phyloP scores from a whole-genome alignment of 768 basidiomycete species.

The Termitomyces sp. region DNA sequence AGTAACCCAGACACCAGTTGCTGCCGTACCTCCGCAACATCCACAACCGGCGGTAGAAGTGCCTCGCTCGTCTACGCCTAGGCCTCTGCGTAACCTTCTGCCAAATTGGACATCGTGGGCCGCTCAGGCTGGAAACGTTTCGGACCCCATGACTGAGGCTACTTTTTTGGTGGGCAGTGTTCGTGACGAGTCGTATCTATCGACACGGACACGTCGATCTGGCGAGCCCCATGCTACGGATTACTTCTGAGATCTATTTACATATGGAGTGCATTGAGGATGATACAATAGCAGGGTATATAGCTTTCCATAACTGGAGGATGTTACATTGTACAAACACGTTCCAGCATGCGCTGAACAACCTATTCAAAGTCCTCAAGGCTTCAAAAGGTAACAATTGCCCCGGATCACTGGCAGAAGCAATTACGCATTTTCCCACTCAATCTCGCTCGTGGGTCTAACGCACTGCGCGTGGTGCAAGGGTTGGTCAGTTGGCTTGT shows the following conservation, averaged over 20 bases:
- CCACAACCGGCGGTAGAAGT: slow-evolving; percentile 8
- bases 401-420: not conserved
- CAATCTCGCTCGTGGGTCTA: no score
- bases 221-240: slow-evolving; percentile 19
- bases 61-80: slow-evolving; percentile 7
- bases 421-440: not conserved
- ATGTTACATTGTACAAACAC: not conserved
- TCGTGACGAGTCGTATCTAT: slow-evolving; percentile 27
- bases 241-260: slow-evolving; percentile 17
- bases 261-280: not conserved
- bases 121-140: slow-evolving; percentile 17
- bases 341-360: no score
- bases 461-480: no score
- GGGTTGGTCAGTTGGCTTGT: not conserved
- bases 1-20: slow-evolving; percentile 5
- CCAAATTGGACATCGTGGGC: slow-evolving; percentile 25
- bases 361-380: no score
- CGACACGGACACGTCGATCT: slow-evolving; percentile 15
- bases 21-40: slow-evolving; percentile 12
- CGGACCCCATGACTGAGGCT: slow-evolving; percentile 20
- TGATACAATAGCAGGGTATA: not conserved
- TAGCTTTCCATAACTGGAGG: no score
- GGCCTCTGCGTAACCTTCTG: slow-evolving; percentile 12
- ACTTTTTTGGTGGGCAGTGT: slow-evolving; percentile 28
- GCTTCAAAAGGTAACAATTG: not conserved